Percentiles rank a stretch among this genome's conserved stretches.
Conservation (phyloP, 2,329 filamentous ascomycete genomes). For the Aspergillus luchuensis region DNA sequence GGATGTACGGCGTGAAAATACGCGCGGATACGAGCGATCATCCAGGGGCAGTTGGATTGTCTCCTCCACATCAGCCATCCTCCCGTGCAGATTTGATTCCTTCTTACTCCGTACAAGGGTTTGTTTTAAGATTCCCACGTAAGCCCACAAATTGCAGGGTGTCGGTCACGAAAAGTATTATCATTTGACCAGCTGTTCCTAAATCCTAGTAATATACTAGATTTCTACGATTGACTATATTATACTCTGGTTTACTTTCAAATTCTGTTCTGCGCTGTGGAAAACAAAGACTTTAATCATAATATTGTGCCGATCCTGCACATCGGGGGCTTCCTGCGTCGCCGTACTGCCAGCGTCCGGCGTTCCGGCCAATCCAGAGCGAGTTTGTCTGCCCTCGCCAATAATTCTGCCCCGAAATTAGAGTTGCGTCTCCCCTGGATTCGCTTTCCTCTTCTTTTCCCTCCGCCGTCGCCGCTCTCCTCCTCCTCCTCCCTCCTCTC, state of each 20-base stretch:
- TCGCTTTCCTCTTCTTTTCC: slow-evolving; percentile 10
- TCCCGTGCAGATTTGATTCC: no score
- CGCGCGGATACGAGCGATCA: neutral
- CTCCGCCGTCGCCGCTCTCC: slow-evolving; percentile 7
- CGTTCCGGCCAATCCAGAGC: slow-evolving; percentile 3
- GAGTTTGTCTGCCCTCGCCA: slow-evolving; percentile 8
- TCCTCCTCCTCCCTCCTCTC: slow-evolving; percentile 12
- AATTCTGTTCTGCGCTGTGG: no score
- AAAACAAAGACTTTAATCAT: neutral
- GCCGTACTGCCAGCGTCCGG: neutral
- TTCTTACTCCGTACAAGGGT: no score
- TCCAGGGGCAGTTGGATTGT: neutral
- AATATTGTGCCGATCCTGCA: neutral
- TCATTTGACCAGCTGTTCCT: no score
- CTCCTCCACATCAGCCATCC: neutral
- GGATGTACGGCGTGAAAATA: neutral
- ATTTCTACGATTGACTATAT: no score
- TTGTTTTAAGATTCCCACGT: no score
- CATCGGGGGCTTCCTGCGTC: neutral
- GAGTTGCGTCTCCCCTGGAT: slow-evolving; percentile 13
- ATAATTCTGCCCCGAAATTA: slow-evolving; percentile 8
- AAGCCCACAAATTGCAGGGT: no score
- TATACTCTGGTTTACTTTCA: no score
- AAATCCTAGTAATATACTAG: no score
- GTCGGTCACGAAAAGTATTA: no score